phyloP scores from a whole-genome alignment of 768 basidiomycete species.

The Suillus paluster region DNA sequence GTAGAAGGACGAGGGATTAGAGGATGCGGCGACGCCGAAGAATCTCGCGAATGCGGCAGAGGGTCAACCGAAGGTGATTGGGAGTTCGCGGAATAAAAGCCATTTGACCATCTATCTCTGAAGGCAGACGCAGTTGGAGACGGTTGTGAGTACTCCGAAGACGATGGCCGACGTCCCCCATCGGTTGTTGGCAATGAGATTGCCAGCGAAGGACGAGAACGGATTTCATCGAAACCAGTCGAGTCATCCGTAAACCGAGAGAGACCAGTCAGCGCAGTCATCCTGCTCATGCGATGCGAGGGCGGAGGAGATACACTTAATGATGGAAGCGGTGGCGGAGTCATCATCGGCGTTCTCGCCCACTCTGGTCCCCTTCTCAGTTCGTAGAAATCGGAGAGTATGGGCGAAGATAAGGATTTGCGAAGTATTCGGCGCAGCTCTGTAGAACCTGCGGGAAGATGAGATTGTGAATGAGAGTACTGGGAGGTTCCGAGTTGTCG shows the following conservation, averaged over 20 bases:
- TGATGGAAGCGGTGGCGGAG: conserved; percentile 51
- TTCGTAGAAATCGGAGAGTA: conserved; percentile 50
- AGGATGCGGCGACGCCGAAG: conserved; percentile 22
- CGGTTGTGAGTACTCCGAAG: conserved; percentile 70
- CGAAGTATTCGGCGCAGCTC: conserved; percentile 38
- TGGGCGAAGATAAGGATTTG: conserved; percentile 57
- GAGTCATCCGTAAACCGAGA: conserved; percentile 39
- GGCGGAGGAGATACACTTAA: conserved; percentile 34
- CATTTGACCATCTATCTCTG: conserved; percentile 52
- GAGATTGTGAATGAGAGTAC: conserved; percentile 63
- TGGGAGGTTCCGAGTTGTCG: conserved; percentile 44
- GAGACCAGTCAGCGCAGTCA: conserved; percentile 16
- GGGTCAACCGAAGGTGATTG: conserved; percentile 19
- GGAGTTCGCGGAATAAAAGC: conserved; percentile 36
- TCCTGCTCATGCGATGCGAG: conserved; percentile 30
- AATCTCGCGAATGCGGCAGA: conserved; percentile 23
- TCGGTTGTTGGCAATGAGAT: conserved; percentile 48
- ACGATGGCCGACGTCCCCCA: conserved; percentile 50
- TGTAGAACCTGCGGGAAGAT: conserved; percentile 35
- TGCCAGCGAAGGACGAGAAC: conserved; percentile 51
- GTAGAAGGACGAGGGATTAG: conserved; percentile 26
- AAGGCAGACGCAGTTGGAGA: conserved; percentile 86
- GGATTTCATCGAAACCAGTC: conserved; percentile 23
- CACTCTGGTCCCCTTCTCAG: too few relatives aligned
- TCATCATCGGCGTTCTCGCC: conserved; percentile 37